Evolutionary conservation across 495 filamentous ascomycete genomes (phyloP), one percentile per base, ranked within the genome.

Genomic region (Penicillium roqueforti): DNA sequence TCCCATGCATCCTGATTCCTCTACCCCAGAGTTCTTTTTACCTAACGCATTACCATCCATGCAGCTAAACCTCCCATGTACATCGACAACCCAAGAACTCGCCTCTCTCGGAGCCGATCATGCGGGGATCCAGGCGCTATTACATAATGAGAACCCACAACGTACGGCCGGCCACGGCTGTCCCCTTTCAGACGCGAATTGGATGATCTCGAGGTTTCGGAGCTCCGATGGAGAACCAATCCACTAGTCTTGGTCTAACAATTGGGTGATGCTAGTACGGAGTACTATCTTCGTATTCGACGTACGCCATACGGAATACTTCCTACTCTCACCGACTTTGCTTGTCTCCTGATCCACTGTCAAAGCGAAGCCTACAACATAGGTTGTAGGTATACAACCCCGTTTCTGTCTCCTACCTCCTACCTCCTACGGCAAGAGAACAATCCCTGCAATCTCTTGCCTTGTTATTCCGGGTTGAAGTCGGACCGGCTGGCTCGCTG

Each of bases 61-160:
- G 38, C 32, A 31, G 28, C 28, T 31, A 31, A 31, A 31, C 25
- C n/a, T n/a, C n/a, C n/a, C n/a, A n/a, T n/a, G n/a, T n/a, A n/a
- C n/a, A n/a, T n/a, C n/a, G n/a, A n/a, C n/a, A n/a, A n/a, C n/a
- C n/a, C n/a, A n/a, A n/a, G n/a, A n/a, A n/a, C n/a, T n/a, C n/a
- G n/a, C n/a, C n/a, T n/a, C n/a, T n/a, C n/a, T n/a, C n/a, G n/a
- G n/a, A n/a, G n/a, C n/a, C n/a, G n/a, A n/a, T n/a, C n/a, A n/a
- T 66, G 63, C 60, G 63, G 63, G 63, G 63, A 51, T 13, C 42
- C 6, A 37, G 11, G 52, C 42, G 49, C 48, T 48, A 61, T 66
- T 66, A 66, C 63, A 57, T 60, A 66, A 66, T 50, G 13, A 43
- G 5, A 52, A 61, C 39, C n/a, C n/a, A n/a, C n/a, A n/a, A n/a